Percentiles rank a stretch among this genome's conserved stretches.
Evolutionary conservation across 1,139 yeast species (phyloP).

Genomic region (Scheffersomyces titani): DNA sequence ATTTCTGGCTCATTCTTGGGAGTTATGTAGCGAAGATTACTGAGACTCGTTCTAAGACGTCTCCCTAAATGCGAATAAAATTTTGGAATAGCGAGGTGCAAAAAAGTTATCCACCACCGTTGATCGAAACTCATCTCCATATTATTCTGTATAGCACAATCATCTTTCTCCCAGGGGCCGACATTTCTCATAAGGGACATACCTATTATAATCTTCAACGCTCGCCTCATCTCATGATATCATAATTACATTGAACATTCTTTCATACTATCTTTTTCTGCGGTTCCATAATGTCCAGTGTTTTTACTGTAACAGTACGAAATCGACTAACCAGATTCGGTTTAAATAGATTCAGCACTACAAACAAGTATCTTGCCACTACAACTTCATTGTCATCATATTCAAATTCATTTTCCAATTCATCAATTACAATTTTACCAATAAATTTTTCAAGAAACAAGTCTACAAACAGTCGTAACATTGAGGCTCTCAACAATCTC

Average conservation of each 20-base stretch:
- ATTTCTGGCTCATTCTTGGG: not conserved
- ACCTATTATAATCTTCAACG: not conserved
- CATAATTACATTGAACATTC: not conserved
- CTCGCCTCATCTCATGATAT: not conserved
- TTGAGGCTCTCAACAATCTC: not conserved
- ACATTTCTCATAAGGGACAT: not conserved
- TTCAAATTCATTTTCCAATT: not conserved
- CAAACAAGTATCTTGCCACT: not conserved
- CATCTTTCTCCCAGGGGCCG: not conserved
- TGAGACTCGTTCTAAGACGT: not conserved
- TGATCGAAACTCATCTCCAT: not conserved
- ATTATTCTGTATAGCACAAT: not conserved
- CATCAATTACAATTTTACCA: not conserved
- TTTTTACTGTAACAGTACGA: not conserved
- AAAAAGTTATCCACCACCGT: not conserved
- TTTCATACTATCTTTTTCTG: not conserved
- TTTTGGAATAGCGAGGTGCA: not conserved
- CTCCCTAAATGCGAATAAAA: not conserved
- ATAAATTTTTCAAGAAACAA: not conserved
- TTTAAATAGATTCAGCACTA: not conserved
- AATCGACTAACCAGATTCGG: not conserved
- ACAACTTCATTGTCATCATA: not conserved
- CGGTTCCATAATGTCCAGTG: not conserved
- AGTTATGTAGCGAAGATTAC: not conserved
- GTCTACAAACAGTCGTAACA: conserved; percentile 1